Evolutionary conservation across 257 asterid genomes (phyloP), one percentile per base, ranked within the genome.

Genomic region (Solanum rostratum): DNA sequence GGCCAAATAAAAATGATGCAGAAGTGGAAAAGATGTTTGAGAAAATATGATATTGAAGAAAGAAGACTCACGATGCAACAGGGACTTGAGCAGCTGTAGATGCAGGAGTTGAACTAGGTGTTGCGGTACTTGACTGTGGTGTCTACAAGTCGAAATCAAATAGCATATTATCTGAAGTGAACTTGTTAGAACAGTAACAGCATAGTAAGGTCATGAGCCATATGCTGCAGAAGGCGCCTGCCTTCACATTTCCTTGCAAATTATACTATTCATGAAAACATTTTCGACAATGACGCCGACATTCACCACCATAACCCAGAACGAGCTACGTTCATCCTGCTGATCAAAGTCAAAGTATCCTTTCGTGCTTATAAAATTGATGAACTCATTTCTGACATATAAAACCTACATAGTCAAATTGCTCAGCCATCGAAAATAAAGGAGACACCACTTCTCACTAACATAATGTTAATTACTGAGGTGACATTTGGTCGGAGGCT

Each of bases 61-160:
- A 73, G 11, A 84, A 86, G 87, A 37, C 95, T 88, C 76, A 92
- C 94, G 10, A 84, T 68, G 87, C 85, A 78, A 10, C 79, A 57
- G 91, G 88, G 81, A 86, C 87, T 81, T 88, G 87, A 46, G 91
- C 84, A 82, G 86, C 55, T 53, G 85, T 57, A 50, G 94, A 55
- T 83, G 87, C 90, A 59, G 89, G 88, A 86, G 89, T 79, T 80
- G 94, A 70, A 66, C 88, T 62, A 60, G 91, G 92, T 27, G 89
- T 74, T 19, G 88, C 24, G 1, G 88, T 50, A 87, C 91, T 94
- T 70, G 94, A 60, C 84, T 89, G 93, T 50, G 93, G 89, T 80
- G 88, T 94, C 98, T 90, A 79, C 79, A 85, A 85, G 63, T 50
- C 65, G 41, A 50, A 78, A 78, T 78, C 82, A 78, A 50, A 29